A percentile compares a stretch with the other conserved stretches of the same genome.
These are phyloP conservation scores for Xylariaceae sp. DNA, from an alignment of 2,329 filamentous ascomycete species.

Conservation along the genomic window DNA sequence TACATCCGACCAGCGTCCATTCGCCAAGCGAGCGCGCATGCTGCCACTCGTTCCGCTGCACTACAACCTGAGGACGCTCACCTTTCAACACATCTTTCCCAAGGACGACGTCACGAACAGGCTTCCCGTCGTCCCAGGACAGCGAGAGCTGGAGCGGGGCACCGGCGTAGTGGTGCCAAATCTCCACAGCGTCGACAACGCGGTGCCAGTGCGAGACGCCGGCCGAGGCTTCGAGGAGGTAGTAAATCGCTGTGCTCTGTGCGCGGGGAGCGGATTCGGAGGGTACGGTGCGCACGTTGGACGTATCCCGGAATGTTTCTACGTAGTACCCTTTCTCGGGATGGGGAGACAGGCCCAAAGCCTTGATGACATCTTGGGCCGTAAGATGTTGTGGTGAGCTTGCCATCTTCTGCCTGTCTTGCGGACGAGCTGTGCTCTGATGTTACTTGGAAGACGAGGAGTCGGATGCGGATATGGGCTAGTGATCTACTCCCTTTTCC, in stretches of 20 bases:
- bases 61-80: conserved; percentile 40
- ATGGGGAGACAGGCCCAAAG: conserved; percentile 40
- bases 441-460: too few relatives aligned
- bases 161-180: conserved; percentile 53
- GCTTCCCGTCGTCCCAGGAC: conserved; percentile 39
- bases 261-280: conserved; percentile 30
- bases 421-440: too few relatives aligned
- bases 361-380: conserved; percentile 40
- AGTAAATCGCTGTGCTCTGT: conserved; percentile 49
- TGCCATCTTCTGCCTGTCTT: background rate
- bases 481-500: too few relatives aligned
- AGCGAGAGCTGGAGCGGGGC: conserved; percentile 44
- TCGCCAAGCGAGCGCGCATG: conserved; percentile 39
- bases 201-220: conserved; percentile 48
- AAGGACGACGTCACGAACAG: conserved; percentile 34
- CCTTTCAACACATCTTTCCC: conserved; percentile 37
- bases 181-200: conserved; percentile 42
- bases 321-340: conserved; percentile 47
- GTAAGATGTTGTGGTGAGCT: conserved; percentile 21
- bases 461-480: too few relatives aligned
- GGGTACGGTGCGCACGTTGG: conserved; percentile 3
- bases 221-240: conserved; percentile 42
- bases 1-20: conserved; percentile 44
- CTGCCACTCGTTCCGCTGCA: conserved; percentile 44
- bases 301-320: conserved; percentile 42